These are phyloP conservation scores for Pythium oligandrum DNA, from an alignment of 352 stramenopile genomes.

Conservation along the genomic window DNA sequence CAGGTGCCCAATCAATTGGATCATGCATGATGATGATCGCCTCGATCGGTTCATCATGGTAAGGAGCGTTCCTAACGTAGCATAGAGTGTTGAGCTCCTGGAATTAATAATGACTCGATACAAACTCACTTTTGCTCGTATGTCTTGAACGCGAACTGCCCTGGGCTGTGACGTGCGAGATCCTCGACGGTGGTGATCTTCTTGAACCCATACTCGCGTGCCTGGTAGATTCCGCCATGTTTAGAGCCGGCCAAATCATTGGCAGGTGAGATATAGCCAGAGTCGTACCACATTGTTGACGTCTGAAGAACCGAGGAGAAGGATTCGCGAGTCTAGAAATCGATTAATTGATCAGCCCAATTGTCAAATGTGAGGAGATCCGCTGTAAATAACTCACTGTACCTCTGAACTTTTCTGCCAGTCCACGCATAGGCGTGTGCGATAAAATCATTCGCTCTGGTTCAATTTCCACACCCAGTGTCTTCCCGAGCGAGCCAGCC, in stretches of 20 bases:
- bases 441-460: slow-evolving; percentile 78
- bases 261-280: not conserved
- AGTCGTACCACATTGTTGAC: slow-evolving; percentile 66
- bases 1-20: slow-evolving; percentile 83
- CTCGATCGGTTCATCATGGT: slow-evolving; percentile 69
- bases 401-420: slow-evolving; percentile 59
- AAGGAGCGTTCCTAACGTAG: slow-evolving; percentile 30
- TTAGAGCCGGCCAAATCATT: not conserved
- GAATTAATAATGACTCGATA: not conserved
- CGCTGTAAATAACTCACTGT: not conserved
- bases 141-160: slow-evolving; percentile 74
- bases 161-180: slow-evolving; percentile 60
- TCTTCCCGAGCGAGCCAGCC: slow-evolving; percentile 57
- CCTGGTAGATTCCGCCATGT: not conserved
- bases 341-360: too few species aligned
- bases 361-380: too few species aligned
- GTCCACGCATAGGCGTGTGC: slow-evolving; percentile 86
- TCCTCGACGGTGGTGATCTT: slow-evolving; percentile 78
- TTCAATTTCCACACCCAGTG: slow-evolving; percentile 64
- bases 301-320: slow-evolving; percentile 84
- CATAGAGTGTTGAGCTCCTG: too few species aligned
- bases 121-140: slow-evolving; percentile 56
- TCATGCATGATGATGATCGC: slow-evolving; percentile 90
- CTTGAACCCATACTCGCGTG: slow-evolving; percentile 70
- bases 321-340: slow-evolving; percentile 59